A percentile compares a stretch with the other conserved stretches of the same genome.
Conservation (phyloP, 208 protist genomes). For the Vickermania ingenoplastis region DNA sequence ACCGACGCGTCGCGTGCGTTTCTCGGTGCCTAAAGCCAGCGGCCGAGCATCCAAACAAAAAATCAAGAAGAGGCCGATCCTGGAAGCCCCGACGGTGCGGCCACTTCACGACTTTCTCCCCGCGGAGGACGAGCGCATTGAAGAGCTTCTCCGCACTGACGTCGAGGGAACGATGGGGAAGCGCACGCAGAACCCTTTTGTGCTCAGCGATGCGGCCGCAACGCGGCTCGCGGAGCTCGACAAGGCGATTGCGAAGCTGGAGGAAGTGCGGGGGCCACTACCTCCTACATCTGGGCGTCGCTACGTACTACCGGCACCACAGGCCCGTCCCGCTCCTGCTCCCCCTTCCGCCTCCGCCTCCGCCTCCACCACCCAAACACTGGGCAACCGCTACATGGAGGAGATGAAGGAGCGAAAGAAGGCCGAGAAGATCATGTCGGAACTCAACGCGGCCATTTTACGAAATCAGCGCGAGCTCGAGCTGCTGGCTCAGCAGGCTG, state of each 20-base stretch:
- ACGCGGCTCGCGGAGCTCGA: background rate
- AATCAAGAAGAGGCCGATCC: too few species aligned
- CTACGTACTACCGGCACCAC: background rate
- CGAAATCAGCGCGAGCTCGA: slow-evolving; percentile 11
- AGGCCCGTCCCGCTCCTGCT: too few species aligned
- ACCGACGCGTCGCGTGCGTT: too few species aligned
- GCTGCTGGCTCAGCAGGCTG: slow-evolving; percentile 11
- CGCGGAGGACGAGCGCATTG: background rate
- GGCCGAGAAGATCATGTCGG: background rate
- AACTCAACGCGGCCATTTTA: background rate
- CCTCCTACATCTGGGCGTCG: background rate
- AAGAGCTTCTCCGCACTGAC: background rate
- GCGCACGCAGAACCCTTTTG: slow-evolving; percentile 1
- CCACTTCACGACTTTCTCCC: background rate
- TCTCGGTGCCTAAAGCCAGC: too few species aligned
- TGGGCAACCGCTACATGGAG: slow-evolving; percentile 1
- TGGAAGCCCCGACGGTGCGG: background rate
- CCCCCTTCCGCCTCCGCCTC: too few species aligned
- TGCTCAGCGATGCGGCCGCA: background rate
- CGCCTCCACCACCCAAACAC: background rate
- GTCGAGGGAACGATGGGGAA: background rate
- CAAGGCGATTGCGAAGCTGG: background rate
- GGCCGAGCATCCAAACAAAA: too few species aligned
- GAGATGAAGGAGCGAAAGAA: background rate
- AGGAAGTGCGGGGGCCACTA: background rate